phyloP scores from a whole-genome alignment of 176 grass and related monocot species.

The Carex littledalei region DNA sequence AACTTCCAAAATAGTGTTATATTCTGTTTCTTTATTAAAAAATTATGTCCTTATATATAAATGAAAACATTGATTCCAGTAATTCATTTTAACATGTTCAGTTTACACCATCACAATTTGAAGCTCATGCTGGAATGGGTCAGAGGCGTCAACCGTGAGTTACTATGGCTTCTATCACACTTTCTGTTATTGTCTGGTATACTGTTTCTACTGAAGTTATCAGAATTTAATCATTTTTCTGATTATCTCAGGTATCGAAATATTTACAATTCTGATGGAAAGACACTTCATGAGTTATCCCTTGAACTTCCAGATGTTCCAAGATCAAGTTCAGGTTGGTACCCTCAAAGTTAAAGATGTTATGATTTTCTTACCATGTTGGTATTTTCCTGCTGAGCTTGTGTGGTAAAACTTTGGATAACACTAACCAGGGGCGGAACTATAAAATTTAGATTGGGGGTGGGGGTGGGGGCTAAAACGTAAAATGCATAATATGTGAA shows the following conservation, averaged over 20 bases:
- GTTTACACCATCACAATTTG: conserved; percentile 76
- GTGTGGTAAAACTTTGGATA: conserved; percentile 43
- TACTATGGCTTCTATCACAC: conserved; percentile 7
- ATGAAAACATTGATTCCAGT: background rate
- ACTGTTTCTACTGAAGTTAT: conserved; percentile 7
- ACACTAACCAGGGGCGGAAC: background rate
- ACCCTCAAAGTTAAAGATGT: background rate
- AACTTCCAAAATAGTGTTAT: conserved; percentile 16
- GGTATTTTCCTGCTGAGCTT: conserved; percentile 28
- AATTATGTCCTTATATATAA: background rate
- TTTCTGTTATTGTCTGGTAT: background rate
- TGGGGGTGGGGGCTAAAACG: too few species aligned
- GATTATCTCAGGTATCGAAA: conserved; percentile 49
- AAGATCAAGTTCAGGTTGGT: conserved; percentile 28
- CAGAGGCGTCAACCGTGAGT: conserved; percentile 66
- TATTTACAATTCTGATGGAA: conserved; percentile 72
- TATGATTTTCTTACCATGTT: background rate
- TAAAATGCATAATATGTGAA: too few species aligned
- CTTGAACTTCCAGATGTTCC: conserved; percentile 36
- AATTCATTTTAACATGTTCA: conserved; percentile 34
- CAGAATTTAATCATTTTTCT: conserved; percentile 8
- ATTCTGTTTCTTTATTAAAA: conserved; percentile 4
- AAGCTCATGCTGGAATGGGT: conserved; percentile 69
- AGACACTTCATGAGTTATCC: conserved; percentile 65
- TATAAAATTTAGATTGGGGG: too few species aligned